Percentiles rank a stretch among this genome's conserved stretches.
Evolutionary conservation across 768 basidiomycete genomes (phyloP).

Genomic region (Termitomyces sp.): DNA sequence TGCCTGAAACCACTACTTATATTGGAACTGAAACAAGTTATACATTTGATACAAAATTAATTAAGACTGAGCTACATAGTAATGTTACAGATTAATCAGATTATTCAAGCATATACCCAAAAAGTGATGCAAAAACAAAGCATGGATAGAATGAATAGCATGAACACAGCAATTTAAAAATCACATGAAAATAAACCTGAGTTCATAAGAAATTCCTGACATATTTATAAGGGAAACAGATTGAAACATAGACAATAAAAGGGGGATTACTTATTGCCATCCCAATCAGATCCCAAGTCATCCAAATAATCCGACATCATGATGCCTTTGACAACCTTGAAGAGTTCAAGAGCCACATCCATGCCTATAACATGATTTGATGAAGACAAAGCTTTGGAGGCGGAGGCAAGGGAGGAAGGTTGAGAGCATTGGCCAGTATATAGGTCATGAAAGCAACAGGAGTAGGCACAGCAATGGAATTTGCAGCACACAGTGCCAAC

Average conservation of each 20-base stretch:
- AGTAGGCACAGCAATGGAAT: not conserved
- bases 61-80: no score
- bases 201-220: no score
- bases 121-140: not conserved
- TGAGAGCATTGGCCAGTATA: conserved; percentile 3
- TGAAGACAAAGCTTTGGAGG: not conserved
- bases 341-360: not conserved
- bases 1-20: no score
- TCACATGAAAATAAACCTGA: no score
- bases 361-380: no score
- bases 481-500: not conserved
- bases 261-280: not conserved
- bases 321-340: no score
- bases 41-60: not conserved
- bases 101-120: not conserved
- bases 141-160: not conserved
- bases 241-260: no score
- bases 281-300: not conserved
- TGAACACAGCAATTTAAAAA: no score
- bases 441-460: not conserved
- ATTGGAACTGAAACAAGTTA: no score
- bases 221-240: no score
- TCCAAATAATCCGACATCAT: not conserved
- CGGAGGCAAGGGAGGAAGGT: not conserved
- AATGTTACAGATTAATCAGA: not conserved